Evolutionary conservation across 1,284 basidiomycete species (phyloP), one percentile per base, ranked within the genome.

Genomic region (Moesziomyces globuligerus): DNA sequence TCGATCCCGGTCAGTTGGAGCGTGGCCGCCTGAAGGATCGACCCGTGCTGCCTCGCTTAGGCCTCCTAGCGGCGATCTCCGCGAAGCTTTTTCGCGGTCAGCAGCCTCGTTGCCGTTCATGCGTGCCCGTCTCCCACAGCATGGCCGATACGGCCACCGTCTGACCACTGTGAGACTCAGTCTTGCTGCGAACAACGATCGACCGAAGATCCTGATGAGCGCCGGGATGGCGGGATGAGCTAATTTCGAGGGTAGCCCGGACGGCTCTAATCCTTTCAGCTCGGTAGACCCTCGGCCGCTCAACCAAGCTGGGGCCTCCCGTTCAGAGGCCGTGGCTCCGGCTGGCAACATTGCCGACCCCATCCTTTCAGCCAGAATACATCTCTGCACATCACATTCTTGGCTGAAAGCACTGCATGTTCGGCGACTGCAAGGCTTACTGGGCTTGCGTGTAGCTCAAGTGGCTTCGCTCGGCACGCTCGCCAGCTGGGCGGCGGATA

Each of bases 231-330:
- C 52, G 42, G 20, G 17, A n/a, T 9, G 20, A 32, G 24, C 29
- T 13, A 15, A 20, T 13, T 17, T 36, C 36, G 21, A 37, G 32
- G 29, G 32, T 34, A 17, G 32, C 32, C 7, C 32, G 32, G 32
- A 13, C 13, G 17, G 32, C 2, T n/a, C 17, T 34, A 17, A 17
- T n/a, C 17, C 32, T 13, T 34, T 13, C 15, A 17, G 32, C 32
- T 56, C 60, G 53, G 48, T 47, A 48, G 23, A 43, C 18, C 34
- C 53, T 62, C 53, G 60, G 60, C 59, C 51, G 43, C 41, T 52
- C n/a, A n/a, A n/a, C n/a, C n/a, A n/a, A n/a, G n/a, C n/a, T n/a
- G n/a, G n/a, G n/a, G n/a, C n/a, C n/a, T n/a, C n/a, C n/a, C n/a
- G n/a, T n/a, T n/a, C n/a, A n/a, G n/a, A n/a, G n/a, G n/a, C n/a